Base-by-base conservation (phyloP, 306 rosid genomes). In the Lathyrus aphaca region DNA sequence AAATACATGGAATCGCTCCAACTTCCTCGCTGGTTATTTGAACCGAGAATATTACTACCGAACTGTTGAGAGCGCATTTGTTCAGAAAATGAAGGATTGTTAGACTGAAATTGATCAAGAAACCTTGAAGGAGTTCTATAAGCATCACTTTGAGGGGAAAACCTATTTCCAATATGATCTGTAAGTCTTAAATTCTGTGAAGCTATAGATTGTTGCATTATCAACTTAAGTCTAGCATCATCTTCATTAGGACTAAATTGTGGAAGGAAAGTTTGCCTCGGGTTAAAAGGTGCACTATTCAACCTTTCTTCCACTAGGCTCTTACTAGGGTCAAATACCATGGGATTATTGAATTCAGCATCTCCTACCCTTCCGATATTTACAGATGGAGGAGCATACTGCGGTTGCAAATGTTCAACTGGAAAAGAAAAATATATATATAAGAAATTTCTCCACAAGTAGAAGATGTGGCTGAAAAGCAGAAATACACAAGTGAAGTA, bases 1-100 rank as follows among this genome's bases (percentile, higher is more conserved):
- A 77, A 48, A 73, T 71, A 77, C 68, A 32, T 77, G 49, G 69
- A 51, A 72, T 83, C 79, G 70, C 77, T 78, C 87, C 85, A 77
- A 71, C 63, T 66, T 58, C 70, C 74, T 66, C 82, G 71, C 45
- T 57, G 82, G 77, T 69, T 66, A 76, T 73, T 76, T 69, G 87
- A 64, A 18, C 75, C 11, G 8, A 64, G 71, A 63, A 30, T 29
- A 80, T 77, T 73, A 65, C 65, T 38, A 49, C 49, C 43, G 61
- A 68, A 46, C 74, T 69, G 80, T 50, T 80, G 87, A 53, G 83
- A 69, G 73, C 70, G 76, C 37, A 84, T 14, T 38, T 67, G 85
- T 15, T 55, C 76, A 7, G 66, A 83, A 19, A 75, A 55, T 49
- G 85, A 55, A 59, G 80, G 75, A 71, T 68, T 74, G 71, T 57